These are phyloP conservation scores for Phoma sp. DNA, from an alignment of 2,329 filamentous ascomycete genomes.

Conservation along the genomic window DNA sequence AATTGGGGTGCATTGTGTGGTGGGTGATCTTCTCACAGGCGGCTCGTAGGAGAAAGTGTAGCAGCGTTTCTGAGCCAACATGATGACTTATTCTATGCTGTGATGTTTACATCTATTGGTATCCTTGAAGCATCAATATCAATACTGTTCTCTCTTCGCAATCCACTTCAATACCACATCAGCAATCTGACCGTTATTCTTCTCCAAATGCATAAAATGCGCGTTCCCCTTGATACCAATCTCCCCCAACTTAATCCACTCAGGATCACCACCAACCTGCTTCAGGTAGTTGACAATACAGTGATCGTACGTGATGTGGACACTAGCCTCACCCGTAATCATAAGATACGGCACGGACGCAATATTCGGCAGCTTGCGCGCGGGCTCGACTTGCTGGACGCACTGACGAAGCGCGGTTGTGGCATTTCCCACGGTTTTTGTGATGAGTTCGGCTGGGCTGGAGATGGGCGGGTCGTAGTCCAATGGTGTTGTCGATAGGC, in stretches of 20 bases:
- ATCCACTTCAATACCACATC: conserved; percentile 51
- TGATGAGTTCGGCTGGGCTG: too few relatives aligned
- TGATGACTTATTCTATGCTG: too few relatives aligned
- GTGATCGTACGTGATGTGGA: conserved; percentile 37
- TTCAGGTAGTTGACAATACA: conserved; percentile 30
- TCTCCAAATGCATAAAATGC: conserved; percentile 61
- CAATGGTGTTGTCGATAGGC: conserved; percentile 5
- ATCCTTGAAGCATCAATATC: too few relatives aligned
- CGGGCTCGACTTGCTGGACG: conserved; percentile 23
- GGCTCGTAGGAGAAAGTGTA: too few relatives aligned
- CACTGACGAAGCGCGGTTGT: too few relatives aligned
- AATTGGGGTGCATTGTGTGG: too few relatives aligned
- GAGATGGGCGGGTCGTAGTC: background rate
- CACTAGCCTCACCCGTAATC: conserved; percentile 33
- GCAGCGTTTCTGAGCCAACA: too few relatives aligned
- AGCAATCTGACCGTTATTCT: conserved; percentile 56
- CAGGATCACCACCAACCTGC: conserved; percentile 53
- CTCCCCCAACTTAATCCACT: conserved; percentile 53
- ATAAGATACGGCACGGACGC: conserved; percentile 34
- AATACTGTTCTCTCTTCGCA: background rate
- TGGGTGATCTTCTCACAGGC: too few relatives aligned
- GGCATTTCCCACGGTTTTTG: too few relatives aligned
- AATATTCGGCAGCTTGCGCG: conserved; percentile 30
- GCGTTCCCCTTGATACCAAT: conserved; percentile 59
- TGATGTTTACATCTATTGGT: too few relatives aligned